Evolutionary conservation across 768 basidiomycete genomes (phyloP).

Genomic region (Flagelloscypha sp.): DNA sequence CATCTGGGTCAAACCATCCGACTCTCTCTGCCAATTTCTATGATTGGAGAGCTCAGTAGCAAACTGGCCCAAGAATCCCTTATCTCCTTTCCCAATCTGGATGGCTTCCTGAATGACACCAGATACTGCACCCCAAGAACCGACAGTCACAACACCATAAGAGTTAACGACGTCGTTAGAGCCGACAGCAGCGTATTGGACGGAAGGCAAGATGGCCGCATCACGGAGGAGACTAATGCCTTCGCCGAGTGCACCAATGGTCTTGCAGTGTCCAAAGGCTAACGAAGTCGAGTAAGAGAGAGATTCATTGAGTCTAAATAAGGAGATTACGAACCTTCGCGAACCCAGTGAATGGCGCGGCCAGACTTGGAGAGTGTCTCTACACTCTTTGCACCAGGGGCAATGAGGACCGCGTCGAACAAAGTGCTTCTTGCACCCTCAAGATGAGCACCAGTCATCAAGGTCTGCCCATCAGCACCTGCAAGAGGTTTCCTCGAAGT

Average conservation of each 20-base stretch:
- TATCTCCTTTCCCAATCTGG: constrained; percentile 34
- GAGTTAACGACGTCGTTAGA: constrained; percentile 39
- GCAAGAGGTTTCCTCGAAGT: constrained; percentile 51
- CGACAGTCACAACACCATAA: constrained; percentile 57
- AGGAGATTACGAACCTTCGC: too few species aligned
- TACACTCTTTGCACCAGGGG: constrained; percentile 58
- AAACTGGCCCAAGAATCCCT: constrained; percentile 52
- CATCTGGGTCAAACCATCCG: constrained; percentile 42
- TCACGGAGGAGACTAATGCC: constrained; percentile 45
- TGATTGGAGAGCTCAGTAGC: constrained; percentile 59
- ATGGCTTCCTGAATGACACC: constrained; percentile 30
- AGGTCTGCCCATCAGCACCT: constrained; percentile 27
- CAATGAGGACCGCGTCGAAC: constrained; percentile 78
- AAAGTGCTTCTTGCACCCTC: constrained; percentile 75
- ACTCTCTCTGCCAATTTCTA: constrained; percentile 55
- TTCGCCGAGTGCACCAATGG: constrained; percentile 70
- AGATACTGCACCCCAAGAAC: constrained; percentile 36
- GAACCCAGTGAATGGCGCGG: constrained; percentile 70
- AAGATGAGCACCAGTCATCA: constrained; percentile 59
- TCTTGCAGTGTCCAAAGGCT: constrained; percentile 82
- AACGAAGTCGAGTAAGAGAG: too few species aligned
- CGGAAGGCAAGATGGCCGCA: constrained; percentile 36
- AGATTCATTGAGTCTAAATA: too few species aligned
- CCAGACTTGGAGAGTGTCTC: constrained; percentile 53
- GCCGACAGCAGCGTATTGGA: constrained; percentile 29